phyloP scores from a whole-genome alignment of 805 yeast species.

The Debaryomyces tyrocola region DNA sequence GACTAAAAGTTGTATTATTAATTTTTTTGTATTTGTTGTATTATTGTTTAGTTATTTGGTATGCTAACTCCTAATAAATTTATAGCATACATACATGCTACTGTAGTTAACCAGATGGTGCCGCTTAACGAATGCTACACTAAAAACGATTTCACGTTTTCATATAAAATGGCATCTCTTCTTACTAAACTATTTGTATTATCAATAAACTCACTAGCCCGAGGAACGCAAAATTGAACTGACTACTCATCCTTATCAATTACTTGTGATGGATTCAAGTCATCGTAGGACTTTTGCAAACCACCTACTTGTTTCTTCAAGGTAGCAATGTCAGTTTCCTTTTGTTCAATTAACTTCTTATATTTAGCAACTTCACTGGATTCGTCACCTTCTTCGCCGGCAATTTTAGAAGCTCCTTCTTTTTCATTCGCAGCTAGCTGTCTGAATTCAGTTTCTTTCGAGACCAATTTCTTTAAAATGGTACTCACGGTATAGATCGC shows the following conservation, averaged over 20 bases:
- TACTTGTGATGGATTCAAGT: slow-evolving; percentile 20
- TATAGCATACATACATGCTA: no score
- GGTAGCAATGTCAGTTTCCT: slow-evolving; percentile 45
- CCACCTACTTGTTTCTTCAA: slow-evolving; percentile 53
- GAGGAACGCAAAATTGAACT: not conserved
- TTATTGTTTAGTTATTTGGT: no score
- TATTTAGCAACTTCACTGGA: slow-evolving; percentile 30
- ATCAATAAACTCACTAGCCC: no score
- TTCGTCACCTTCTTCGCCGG: slow-evolving; percentile 14
- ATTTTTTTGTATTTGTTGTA: no score
- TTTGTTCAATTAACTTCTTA: slow-evolving; percentile 34
- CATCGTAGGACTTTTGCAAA: slow-evolving; percentile 50
- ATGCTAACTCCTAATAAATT: no score
- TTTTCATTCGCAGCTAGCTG: slow-evolving; percentile 9
- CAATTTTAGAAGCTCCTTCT: slow-evolving; percentile 7
- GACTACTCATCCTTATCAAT: slow-evolving; percentile 2
- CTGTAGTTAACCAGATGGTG: no score
- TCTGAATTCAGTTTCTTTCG: slow-evolving; percentile 37
- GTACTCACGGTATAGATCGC: slow-evolving; percentile 56
- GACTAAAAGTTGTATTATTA: no score
- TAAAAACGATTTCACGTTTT: no score
- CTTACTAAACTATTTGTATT: no score
- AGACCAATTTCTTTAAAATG: slow-evolving; percentile 52
- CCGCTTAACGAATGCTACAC: no score
- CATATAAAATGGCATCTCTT: no score